Evolutionary conservation across 2,329 filamentous ascomycete species (phyloP).

Genomic region (Aspergillus sp.): DNA sequence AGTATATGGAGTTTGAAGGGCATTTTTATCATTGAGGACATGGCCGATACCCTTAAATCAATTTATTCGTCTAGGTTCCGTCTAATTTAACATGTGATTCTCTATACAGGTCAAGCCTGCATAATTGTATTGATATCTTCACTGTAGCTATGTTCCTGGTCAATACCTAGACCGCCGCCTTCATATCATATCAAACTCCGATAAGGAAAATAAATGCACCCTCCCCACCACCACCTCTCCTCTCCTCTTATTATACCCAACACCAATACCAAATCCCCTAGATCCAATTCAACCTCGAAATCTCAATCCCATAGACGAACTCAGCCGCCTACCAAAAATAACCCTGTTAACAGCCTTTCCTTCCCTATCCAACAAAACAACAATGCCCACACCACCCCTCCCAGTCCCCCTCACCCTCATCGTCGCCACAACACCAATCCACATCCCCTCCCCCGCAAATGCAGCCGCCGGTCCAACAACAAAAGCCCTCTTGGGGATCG

Average conservation of each 20-base stretch:
- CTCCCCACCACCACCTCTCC: neutral
- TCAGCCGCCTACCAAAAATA: no score
- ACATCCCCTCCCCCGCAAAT: slow-evolving; percentile 54
- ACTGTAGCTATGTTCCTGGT: neutral
- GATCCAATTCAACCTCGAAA: neutral
- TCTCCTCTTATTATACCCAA: neutral
- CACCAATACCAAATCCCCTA: neutral
- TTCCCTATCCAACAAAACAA: neutral
- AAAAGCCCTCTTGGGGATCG: slow-evolving; percentile 90
- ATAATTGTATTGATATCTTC: neutral
- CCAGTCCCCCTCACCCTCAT: slow-evolving; percentile 68
- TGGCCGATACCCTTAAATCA: neutral
- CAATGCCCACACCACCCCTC: slow-evolving; percentile 1
- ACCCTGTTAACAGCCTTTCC: no score
- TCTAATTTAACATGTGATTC: neutral
- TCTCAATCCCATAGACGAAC: neutral
- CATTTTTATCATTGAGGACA: neutral
- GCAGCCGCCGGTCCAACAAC: slow-evolving; percentile 38
- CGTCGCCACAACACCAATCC: slow-evolving; percentile 74
- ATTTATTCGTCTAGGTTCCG: neutral
- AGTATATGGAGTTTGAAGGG: neutral
- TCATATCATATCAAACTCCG: neutral
- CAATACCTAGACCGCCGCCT: neutral
- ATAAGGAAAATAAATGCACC: slow-evolving; percentile 4
- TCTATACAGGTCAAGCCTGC: neutral